Percentiles rank a stretch among this genome's conserved stretches.
These are phyloP conservation scores for Ramichloridium luteum DNA, from an alignment of 2,329 filamentous ascomycete genomes.

Conservation along the genomic window DNA sequence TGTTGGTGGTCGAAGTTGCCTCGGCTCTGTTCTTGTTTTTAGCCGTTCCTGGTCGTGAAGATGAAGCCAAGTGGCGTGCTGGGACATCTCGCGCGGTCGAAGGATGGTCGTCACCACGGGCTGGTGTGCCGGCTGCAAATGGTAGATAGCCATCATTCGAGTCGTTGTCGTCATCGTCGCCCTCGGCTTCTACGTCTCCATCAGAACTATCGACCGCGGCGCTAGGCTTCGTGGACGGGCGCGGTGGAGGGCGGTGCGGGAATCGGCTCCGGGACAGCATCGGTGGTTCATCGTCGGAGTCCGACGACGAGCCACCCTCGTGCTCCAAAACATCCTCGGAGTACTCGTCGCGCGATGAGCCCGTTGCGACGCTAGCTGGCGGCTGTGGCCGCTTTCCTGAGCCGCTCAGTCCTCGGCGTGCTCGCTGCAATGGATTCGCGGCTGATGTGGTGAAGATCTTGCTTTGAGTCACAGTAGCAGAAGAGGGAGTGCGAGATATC, in stretches of 20 bases:
- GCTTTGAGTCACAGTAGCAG: slow-evolving; percentile 35
- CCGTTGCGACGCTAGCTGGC: slow-evolving; percentile 6
- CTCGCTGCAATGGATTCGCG: slow-evolving; percentile 10
- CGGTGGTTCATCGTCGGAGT: slow-evolving; percentile 26
- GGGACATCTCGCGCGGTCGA: slow-evolving; percentile 9
- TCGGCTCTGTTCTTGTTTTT: neutral
- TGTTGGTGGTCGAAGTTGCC: slow-evolving; percentile 7
- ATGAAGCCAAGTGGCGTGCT: neutral
- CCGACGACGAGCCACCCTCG: slow-evolving; percentile 19
- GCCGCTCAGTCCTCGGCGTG: slow-evolving; percentile 27
- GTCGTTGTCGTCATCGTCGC: slow-evolving; percentile 43
- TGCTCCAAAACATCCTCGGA: slow-evolving; percentile 20
- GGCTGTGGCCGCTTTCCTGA: slow-evolving; percentile 13
- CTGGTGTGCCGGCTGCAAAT: slow-evolving; percentile 26
- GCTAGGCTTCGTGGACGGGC: slow-evolving; percentile 10
- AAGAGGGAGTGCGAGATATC: slow-evolving; percentile 38
- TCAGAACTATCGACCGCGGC: slow-evolving; percentile 10
- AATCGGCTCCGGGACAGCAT: slow-evolving; percentile 32
- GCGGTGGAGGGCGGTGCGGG: slow-evolving; percentile 24
- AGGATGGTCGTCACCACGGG: slow-evolving; percentile 13
- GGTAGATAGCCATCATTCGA: slow-evolving; percentile 32
- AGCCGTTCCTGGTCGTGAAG: neutral
- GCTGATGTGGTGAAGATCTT: slow-evolving; percentile 11
- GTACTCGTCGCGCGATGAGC: slow-evolving; percentile 14
- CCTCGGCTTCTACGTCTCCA: slow-evolving; percentile 21